phyloP scores from a whole-genome alignment of 768 basidiomycete species.

The Tulasnella sp. region DNA sequence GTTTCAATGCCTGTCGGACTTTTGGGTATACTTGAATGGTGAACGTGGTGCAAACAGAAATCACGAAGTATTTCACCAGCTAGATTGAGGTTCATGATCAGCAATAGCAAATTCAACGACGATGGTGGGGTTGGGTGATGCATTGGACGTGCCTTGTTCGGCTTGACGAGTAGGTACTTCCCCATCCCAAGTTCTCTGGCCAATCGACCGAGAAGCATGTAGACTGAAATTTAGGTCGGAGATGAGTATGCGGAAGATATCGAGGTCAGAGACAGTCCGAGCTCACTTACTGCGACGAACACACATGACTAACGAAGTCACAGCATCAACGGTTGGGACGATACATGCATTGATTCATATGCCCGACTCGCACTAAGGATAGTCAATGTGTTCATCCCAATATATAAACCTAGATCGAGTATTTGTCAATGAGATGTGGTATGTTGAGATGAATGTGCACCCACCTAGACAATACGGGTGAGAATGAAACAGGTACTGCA shows the following conservation, averaged over 20 bases:
- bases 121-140: constrained; percentile 35
- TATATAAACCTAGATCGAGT: constrained; percentile 32
- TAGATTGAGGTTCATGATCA: too few relatives aligned
- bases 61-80: too few relatives aligned
- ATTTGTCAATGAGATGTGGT: too few relatives aligned
- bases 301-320: constrained; percentile 48
- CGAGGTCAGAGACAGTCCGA: background rate
- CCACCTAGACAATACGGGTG: constrained; percentile 39
- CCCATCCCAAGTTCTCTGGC: constrained; percentile 40
- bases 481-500: constrained; percentile 44
- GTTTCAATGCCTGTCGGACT: background rate
- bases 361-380: constrained; percentile 41
- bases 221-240: constrained; percentile 33
- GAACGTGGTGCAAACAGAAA: constrained; percentile 54
- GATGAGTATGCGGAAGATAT: background rate
- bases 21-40: constrained; percentile 43
- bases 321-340: background rate
- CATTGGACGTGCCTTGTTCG: constrained; percentile 41
- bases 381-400: constrained; percentile 47
- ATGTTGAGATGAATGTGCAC: background rate
- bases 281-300: constrained; percentile 43
- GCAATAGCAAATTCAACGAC: too few relatives aligned
- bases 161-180: constrained; percentile 39
- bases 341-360: background rate
- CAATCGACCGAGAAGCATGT: constrained; percentile 56